Evolutionary conservation across 179 eudicot species (phyloP), one percentile per base, ranked within the genome.

Genomic region (Silene coronaria): DNA sequence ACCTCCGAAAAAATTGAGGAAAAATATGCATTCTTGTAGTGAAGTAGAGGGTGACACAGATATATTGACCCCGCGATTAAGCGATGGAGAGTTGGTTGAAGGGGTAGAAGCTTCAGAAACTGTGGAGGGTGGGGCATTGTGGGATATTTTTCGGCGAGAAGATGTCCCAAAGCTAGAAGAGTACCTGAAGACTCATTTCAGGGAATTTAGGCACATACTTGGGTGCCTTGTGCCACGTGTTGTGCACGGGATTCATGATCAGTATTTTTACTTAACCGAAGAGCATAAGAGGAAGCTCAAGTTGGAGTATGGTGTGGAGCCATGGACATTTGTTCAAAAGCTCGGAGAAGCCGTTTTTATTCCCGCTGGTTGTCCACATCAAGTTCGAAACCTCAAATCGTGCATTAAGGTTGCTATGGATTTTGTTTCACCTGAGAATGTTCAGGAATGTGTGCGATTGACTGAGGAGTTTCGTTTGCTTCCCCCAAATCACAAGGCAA

Each of bases 131-230:
- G 91, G 87, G 60, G 92, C 95, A 23, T 67, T 90, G 58, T 90
- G 95, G 95, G 95, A 90, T 80, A 87, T 90, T 34, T 90, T 88
- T 74, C 80, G 95, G 51, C 84, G 92, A 82, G 76, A 88, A 86
- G 95, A 90, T 80, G 90, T 84, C 58, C 87, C 92, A 10, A 88
- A 85, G 78, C 78, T 90, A 30, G 73, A 90, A 79, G 92, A 85
- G 75, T 90, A 88, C 82, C 82, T 90, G 7, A 75, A 59, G 70
- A 87, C 45, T 63, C 90, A 90, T 74, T 87, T 68, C 65, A 79
- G 67, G 76, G 92, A 90, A 80, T 90, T 90, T 82, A 84, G 95
- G 80, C 92, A 90, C 79, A 80, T 84, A 16, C 84, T 81, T 68
- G 84, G 87, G 55, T 80, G 45, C 65, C 92, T 80, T 26, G 75